phyloP scores from a whole-genome alignment of 1,139 yeast species.

The Hyphopichia buzzinii region DNA sequence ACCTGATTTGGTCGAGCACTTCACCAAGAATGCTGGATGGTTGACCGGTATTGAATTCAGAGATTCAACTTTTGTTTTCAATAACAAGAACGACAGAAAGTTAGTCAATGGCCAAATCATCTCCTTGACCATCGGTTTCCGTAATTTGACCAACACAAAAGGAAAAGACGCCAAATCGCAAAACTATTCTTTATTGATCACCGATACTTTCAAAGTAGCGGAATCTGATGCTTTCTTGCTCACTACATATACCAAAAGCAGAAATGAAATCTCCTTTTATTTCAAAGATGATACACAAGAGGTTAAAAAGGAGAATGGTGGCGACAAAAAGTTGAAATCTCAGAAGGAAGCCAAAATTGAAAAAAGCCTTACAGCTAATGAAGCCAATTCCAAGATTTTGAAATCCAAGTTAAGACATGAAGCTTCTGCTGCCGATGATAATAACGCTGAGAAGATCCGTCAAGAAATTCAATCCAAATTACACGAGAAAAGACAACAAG shows the following conservation, averaged over 20 bases:
- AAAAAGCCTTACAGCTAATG: conserved; percentile 28
- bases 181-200: conserved; percentile 65
- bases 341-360: conserved; percentile 35
- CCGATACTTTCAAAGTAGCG: conserved; percentile 80
- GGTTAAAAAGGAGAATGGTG: conserved; percentile 22
- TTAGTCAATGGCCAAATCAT: conserved; percentile 74
- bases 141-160: conserved; percentile 49
- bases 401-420: conserved; percentile 83
- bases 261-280: conserved; percentile 78
- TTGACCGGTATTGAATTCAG: conserved; percentile 88
- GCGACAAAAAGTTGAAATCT: conserved; percentile 26
- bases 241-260: conserved; percentile 71
- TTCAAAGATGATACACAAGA: conserved; percentile 66
- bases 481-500: conserved; percentile 82
- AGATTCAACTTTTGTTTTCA: conserved; percentile 73
- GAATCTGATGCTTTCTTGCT: conserved; percentile 61
- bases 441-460: conserved; percentile 73
- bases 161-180: conserved; percentile 49
- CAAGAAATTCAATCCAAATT: conserved; percentile 80
- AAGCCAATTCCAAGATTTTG: conserved; percentile 56
- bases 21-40: conserved; percentile 86
- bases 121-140: conserved; percentile 76
- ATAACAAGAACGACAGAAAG: conserved; percentile 67
- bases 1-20: conserved; percentile 62
- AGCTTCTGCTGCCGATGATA: conserved; percentile 65